A percentile compares a stretch with the other conserved stretches of the same genome.
phyloP scores from a whole-genome alignment of 345 rosid genomes.

The Citrus inodora region DNA sequence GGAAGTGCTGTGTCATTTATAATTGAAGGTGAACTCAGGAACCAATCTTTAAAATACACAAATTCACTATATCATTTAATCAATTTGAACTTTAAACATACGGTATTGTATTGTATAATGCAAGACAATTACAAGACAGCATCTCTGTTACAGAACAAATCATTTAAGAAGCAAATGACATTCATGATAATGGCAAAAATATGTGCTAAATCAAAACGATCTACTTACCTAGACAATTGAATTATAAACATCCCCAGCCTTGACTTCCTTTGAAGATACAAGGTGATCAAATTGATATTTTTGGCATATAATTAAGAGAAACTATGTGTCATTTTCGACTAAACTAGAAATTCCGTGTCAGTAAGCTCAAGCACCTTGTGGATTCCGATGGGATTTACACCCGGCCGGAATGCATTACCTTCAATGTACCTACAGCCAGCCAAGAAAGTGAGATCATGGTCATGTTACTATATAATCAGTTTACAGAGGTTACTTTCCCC shows the following conservation, averaged over 20 bases:
- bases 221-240: background rate
- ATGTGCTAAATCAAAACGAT: background rate
- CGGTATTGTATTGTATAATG: background rate
- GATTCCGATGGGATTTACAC: conserved; percentile 77
- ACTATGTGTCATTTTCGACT: background rate
- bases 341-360: conserved; percentile 71
- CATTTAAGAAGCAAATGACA: background rate
- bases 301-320: background rate
- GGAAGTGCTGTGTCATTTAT: background rate
- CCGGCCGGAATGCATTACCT: conserved; percentile 76
- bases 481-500: background rate
- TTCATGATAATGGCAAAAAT: background rate
- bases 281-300: background rate
- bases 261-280: background rate
- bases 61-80: background rate
- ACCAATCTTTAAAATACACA: background rate
- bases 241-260: background rate
- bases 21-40: background rate
- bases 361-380: conserved; percentile 86
- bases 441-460: background rate
- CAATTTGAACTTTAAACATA: background rate
- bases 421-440: conserved; percentile 67
- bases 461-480: background rate
- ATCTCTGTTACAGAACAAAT: background rate
- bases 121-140: background rate